Evolutionary conservation across 768 basidiomycete genomes (phyloP).

Genomic region (Porphyrellus cyaneotinctus): DNA sequence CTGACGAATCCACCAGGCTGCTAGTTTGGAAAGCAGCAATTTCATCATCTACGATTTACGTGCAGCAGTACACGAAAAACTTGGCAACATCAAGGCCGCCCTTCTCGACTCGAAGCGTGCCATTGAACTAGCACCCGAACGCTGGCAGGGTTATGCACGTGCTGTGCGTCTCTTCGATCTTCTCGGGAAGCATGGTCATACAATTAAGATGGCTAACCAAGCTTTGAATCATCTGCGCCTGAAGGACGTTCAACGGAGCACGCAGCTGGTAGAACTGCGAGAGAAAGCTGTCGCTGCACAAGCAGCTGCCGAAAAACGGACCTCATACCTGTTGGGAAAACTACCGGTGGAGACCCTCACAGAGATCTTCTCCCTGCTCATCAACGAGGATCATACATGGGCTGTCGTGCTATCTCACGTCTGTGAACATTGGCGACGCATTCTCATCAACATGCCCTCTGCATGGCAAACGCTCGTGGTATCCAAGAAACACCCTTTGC

Average conservation of each 20-base stretch:
- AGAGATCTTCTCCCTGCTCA: constrained; percentile 47
- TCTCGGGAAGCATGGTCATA: constrained; percentile 45
- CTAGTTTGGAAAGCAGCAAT: constrained; percentile 39
- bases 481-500: constrained; percentile 39
- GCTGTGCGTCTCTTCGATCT: constrained; percentile 65
- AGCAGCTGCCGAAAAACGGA: neutral
- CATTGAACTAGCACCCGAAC: constrained; percentile 62
- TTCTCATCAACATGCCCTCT: constrained; percentile 47
- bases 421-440: constrained; percentile 58
- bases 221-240: constrained; percentile 50
- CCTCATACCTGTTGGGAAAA: no score
- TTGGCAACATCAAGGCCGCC: constrained; percentile 59
- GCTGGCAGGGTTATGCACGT: constrained; percentile 76
- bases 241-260: constrained; percentile 42
- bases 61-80: constrained; percentile 63
- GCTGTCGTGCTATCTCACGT: constrained; percentile 44
- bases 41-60: constrained; percentile 68
- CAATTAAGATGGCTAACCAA: constrained; percentile 55
- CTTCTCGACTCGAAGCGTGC: constrained; percentile 64
- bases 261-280: constrained; percentile 43
- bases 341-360: constrained; percentile 42
- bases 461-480: constrained; percentile 64
- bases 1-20: constrained; percentile 40
- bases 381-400: constrained; percentile 38
- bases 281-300: constrained; percentile 31